A percentile compares a stretch with the other conserved stretches of the same genome.
Conservation (phyloP, 2,329 filamentous ascomycete genomes). For the Ascochyta fabae region DNA sequence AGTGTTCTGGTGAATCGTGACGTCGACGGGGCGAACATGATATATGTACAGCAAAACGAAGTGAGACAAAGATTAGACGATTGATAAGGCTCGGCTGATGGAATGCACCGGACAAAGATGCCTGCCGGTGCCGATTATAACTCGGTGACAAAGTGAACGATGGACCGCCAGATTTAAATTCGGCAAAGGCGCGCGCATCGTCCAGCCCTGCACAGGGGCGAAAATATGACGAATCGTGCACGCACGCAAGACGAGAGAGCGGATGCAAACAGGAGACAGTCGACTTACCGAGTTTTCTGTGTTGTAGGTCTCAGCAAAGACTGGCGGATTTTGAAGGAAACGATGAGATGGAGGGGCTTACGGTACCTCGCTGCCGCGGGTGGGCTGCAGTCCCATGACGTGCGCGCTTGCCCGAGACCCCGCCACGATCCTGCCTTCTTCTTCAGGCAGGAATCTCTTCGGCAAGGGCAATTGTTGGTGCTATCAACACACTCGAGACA, state of each 20-base stretch:
- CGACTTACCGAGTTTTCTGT: slow-evolving; percentile 36
- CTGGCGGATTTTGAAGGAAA: slow-evolving; percentile 11
- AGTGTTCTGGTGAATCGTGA: slow-evolving; percentile 49
- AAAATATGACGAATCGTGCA: slow-evolving; percentile 16
- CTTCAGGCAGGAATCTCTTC: slow-evolving; percentile 7
- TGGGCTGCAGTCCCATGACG: slow-evolving; percentile 29
- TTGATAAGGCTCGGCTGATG: slow-evolving; percentile 46
- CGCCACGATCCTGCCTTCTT: slow-evolving; percentile 20
- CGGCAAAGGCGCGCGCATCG: slow-evolving; percentile 34
- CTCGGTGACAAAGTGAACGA: slow-evolving; percentile 23
- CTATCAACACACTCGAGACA: not conserved
- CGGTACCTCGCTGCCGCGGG: slow-evolving; percentile 10
- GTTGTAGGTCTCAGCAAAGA: slow-evolving; percentile 24
- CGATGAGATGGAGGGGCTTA: slow-evolving; percentile 11
- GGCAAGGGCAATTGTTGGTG: not conserved
- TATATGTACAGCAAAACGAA: slow-evolving; percentile 39
- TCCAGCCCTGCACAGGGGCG: slow-evolving; percentile 31
- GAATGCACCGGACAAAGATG: slow-evolving; percentile 41
- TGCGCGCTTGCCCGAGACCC: slow-evolving; percentile 30
- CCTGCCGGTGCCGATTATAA: slow-evolving; percentile 37
- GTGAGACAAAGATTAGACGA: slow-evolving; percentile 33
- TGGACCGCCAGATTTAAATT: slow-evolving; percentile 22
- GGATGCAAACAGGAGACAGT: slow-evolving; percentile 6
- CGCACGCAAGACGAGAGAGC: slow-evolving; percentile 5
- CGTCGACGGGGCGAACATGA: slow-evolving; percentile 49